Conservation (phyloP, 345 rosid genomes). For the Sonneratia alba region DNA sequence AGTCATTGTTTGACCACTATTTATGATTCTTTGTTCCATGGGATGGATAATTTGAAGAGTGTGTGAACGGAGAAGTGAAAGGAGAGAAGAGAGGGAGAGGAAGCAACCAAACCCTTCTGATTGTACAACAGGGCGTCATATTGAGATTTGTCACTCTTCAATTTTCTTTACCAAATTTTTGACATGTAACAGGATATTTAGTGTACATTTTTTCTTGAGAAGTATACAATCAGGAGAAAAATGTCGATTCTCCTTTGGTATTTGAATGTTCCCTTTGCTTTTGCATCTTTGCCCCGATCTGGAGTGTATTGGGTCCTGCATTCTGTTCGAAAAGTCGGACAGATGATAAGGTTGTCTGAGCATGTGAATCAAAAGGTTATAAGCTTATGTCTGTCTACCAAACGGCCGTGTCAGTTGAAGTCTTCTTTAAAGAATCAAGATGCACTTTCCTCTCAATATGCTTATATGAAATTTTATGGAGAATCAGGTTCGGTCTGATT, state of each 20-base stretch:
- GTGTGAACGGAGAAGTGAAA: background rate
- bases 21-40: slow-evolving; percentile 5
- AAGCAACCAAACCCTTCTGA: background rate
- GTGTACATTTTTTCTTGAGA: background rate
- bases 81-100: background rate
- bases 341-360: no score
- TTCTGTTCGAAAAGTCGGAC: no score
- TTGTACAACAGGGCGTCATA: background rate
- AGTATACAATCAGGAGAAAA: background rate
- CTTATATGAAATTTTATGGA: no score
- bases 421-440: no score
- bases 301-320: no score
- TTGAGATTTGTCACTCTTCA: background rate
- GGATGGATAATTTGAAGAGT: background rate
- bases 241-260: background rate
- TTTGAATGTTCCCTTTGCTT: no score
- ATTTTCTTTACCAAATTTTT: background rate
- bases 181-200: background rate
- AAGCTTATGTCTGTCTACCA: no score
- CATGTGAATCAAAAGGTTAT: no score
- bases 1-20: slow-evolving; percentile 7
- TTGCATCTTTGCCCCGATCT: no score
- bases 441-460: no score
- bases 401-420: no score
- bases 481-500: no score